phyloP scores from a whole-genome alignment of 2,329 filamentous ascomycete species.

The Colletotrichum liaoningense region DNA sequence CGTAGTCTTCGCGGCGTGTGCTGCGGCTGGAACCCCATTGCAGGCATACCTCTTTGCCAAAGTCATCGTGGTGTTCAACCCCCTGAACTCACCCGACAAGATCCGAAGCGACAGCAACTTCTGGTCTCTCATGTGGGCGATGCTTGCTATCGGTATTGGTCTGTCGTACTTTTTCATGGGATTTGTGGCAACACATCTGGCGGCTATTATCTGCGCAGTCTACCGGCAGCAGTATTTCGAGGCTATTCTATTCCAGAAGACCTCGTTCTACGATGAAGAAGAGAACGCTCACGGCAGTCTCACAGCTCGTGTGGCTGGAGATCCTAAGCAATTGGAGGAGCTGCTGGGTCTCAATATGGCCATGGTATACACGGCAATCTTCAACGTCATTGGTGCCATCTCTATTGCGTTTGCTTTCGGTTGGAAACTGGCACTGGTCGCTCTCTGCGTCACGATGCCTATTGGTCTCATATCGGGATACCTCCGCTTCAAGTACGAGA shows the following conservation, averaged over 20 bases:
- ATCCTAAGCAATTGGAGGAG: constrained; percentile 71
- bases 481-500: constrained; percentile 67
- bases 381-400: constrained; percentile 73
- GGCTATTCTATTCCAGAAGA: constrained; percentile 69
- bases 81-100: constrained; percentile 42
- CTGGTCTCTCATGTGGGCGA: constrained; percentile 75
- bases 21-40: constrained; percentile 58
- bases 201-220: constrained; percentile 61
- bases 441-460: constrained; percentile 69
- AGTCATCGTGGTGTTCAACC: constrained; percentile 63
- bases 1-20: constrained; percentile 58
- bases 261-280: constrained; percentile 70
- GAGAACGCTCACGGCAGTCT: constrained; percentile 71
- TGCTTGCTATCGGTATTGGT: constrained; percentile 65
- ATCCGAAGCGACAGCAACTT: constrained; percentile 61
- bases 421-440: constrained; percentile 81
- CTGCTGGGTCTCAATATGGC: constrained; percentile 73
- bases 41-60: constrained; percentile 68
- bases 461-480: constrained; percentile 60
- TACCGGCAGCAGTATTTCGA: constrained; percentile 72
- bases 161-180: constrained; percentile 64
- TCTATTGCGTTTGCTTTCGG: constrained; percentile 77
- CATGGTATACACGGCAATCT: constrained; percentile 70
- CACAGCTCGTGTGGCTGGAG: constrained; percentile 65
- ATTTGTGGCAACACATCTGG: constrained; percentile 56